Evolutionary conservation across 345 rosid genomes (phyloP).

Genomic region (Populus pruinosa): DNA sequence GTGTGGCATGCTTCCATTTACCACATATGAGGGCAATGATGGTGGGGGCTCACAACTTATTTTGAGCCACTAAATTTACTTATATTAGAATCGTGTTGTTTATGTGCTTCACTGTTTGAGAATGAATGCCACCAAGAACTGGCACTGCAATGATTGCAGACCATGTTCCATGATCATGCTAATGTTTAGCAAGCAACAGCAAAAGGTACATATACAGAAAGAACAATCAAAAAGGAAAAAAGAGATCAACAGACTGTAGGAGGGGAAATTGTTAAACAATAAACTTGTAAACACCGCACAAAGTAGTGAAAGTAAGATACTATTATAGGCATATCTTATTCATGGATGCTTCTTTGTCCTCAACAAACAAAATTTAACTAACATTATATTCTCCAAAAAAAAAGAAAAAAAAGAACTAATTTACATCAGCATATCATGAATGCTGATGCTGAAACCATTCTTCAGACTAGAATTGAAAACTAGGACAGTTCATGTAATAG

Average conservation of each 20-base stretch:
- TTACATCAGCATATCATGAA: neutral
- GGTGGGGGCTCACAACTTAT: neutral
- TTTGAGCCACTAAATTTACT: neutral
- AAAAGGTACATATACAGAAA: neutral
- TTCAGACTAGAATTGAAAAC: neutral
- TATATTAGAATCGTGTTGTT: neutral
- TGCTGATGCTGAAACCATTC: neutral
- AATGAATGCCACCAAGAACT: no score
- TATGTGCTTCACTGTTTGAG: neutral
- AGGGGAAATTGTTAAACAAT: no score
- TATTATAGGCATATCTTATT: no score
- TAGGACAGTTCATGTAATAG: neutral
- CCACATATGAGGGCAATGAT: conserved; percentile 1
- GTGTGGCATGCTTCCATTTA: neutral
- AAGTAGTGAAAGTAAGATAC: no score
- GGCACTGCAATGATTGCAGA: neutral
- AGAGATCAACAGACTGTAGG: no score
- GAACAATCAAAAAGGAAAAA: no score
- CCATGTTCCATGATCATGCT: neutral
- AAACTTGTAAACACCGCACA: no score
- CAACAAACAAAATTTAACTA: no score
- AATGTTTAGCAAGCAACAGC: neutral
- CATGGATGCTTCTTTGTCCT: no score
- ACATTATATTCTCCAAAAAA: neutral
- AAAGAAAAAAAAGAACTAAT: neutral